These are phyloP conservation scores for Rhizopogon rudus DNA, from an alignment of 768 basidiomycete species.

Conservation along the genomic window DNA sequence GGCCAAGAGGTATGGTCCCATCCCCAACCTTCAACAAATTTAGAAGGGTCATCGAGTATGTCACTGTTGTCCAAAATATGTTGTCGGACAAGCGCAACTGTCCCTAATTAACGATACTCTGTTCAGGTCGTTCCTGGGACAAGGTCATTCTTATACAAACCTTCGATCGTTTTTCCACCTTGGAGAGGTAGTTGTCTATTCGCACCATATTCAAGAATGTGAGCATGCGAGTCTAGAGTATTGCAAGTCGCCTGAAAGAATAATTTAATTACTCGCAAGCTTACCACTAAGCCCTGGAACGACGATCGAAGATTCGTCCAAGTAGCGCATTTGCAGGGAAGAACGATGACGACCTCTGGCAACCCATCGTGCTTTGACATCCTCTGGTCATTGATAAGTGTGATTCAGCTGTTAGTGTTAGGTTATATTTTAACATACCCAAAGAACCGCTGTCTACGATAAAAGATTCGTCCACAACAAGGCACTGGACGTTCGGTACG, in stretches of 20 bases:
- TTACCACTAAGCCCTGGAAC: constrained; percentile 71
- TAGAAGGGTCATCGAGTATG: constrained; percentile 48
- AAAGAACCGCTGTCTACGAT: constrained; percentile 54
- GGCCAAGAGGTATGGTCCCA: constrained; percentile 90
- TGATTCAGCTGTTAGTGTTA: background rate
- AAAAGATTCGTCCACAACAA: constrained; percentile 47
- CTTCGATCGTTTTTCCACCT: constrained; percentile 54
- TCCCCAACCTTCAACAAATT: constrained; percentile 74
- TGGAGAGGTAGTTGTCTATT: constrained; percentile 59
- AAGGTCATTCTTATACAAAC: constrained; percentile 22
- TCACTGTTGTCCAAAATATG: constrained; percentile 59
- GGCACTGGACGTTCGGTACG: constrained; percentile 52
- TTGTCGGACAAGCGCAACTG: constrained; percentile 53
- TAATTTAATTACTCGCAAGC: constrained; percentile 16
- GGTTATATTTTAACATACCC: constrained; percentile 32
- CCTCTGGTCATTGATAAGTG: constrained; percentile 24
- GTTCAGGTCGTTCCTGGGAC: background rate
- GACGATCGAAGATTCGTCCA: constrained; percentile 52
- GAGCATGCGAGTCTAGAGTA: constrained; percentile 68
- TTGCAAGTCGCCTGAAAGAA: background rate
- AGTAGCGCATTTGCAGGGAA: constrained; percentile 40
- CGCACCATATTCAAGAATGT: constrained; percentile 76
- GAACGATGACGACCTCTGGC: constrained; percentile 16
- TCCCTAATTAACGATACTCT: constrained; percentile 36
- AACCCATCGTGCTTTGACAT: constrained; percentile 38